Evolutionary conservation across 768 basidiomycete species (phyloP).

Genomic region (Tulasnella sp.): DNA sequence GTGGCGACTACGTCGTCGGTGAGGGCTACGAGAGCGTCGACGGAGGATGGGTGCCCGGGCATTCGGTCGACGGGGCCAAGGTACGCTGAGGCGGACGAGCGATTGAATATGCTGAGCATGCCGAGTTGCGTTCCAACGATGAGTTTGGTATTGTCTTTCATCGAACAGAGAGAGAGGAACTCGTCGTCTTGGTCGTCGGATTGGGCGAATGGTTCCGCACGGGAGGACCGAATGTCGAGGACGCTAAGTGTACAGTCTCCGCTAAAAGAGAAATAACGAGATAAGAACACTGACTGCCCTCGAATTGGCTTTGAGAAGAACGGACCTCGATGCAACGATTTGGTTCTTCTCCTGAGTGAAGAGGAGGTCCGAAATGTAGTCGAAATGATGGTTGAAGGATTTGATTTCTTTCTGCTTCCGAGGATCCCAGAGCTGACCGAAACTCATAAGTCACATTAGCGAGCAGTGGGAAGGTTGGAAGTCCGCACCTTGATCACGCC

Average conservation of each 20-base stretch:
- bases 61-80: slow-evolving; percentile 90
- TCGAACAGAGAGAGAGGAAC: slow-evolving; percentile 78
- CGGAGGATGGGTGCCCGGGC: slow-evolving; percentile 87
- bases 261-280: slow-evolving; percentile 48
- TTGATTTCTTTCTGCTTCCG: slow-evolving; percentile 65
- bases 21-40: slow-evolving; percentile 83
- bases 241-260: slow-evolving; percentile 94
- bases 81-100: slow-evolving; percentile 70
- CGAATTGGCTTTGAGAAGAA: not conserved
- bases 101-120: slow-evolving; percentile 87
- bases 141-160: slow-evolving; percentile 80
- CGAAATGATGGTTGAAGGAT: slow-evolving; percentile 83
- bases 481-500: slow-evolving; percentile 82
- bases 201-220: slow-evolving; percentile 73
- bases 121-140: slow-evolving; percentile 90
- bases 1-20: slow-evolving; percentile 76
- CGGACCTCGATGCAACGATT: slow-evolving; percentile 84
- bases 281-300: not conserved
- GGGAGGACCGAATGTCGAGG: slow-evolving; percentile 85
- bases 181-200: slow-evolving; percentile 98
- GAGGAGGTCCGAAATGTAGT: slow-evolving; percentile 91
- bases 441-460: not conserved
- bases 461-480: not conserved
- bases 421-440: slow-evolving; percentile 83
- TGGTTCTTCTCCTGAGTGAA: slow-evolving; percentile 85